Percentiles rank a stretch among this genome's conserved stretches.
These are phyloP conservation scores for Cystobasidium ongulense DNA, from an alignment of 768 basidiomycete species.

Conservation along the genomic window DNA sequence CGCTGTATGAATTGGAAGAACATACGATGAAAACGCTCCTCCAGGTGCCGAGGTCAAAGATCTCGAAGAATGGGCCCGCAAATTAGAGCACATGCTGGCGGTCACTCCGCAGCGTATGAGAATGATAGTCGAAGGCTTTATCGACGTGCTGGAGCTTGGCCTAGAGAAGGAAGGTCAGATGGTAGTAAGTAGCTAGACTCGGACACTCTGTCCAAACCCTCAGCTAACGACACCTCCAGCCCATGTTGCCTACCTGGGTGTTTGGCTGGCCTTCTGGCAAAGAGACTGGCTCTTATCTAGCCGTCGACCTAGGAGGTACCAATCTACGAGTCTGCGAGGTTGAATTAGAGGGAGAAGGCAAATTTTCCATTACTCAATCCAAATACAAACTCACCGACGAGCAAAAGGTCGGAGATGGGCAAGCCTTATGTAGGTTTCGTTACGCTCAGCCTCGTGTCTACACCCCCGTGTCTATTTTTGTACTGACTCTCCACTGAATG, in stretches of 20 bases:
- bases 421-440: slow-evolving; percentile 56
- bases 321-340: slow-evolving; percentile 98
- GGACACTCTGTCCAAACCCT: not conserved
- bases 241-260: slow-evolving; percentile 94
- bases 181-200: slow-evolving; percentile 58
- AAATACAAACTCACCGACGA: slow-evolving; percentile 96
- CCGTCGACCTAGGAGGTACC: slow-evolving; percentile 53
- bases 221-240: slow-evolving; percentile 48
- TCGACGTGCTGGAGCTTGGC: slow-evolving; percentile 80
- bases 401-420: slow-evolving; percentile 96
- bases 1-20: slow-evolving; percentile 46
- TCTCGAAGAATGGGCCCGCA: slow-evolving; percentile 37
- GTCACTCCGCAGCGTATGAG: slow-evolving; percentile 84
- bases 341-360: slow-evolving; percentile 78
- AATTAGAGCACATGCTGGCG: slow-evolving; percentile 52
- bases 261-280: slow-evolving; percentile 88
- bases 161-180: slow-evolving; percentile 71
- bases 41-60: slow-evolving; percentile 29
- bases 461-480: too few relatives aligned
- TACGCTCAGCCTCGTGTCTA: too few relatives aligned
- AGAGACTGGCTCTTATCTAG: slow-evolving; percentile 81
- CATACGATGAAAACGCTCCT: not conserved
- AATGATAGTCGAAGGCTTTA: slow-evolving; percentile 66
- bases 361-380: slow-evolving; percentile 94
- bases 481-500: too few relatives aligned